Evolutionary conservation across 176 grass and related monocot species (phyloP).

Genomic region (Coix lacrymajobi): DNA sequence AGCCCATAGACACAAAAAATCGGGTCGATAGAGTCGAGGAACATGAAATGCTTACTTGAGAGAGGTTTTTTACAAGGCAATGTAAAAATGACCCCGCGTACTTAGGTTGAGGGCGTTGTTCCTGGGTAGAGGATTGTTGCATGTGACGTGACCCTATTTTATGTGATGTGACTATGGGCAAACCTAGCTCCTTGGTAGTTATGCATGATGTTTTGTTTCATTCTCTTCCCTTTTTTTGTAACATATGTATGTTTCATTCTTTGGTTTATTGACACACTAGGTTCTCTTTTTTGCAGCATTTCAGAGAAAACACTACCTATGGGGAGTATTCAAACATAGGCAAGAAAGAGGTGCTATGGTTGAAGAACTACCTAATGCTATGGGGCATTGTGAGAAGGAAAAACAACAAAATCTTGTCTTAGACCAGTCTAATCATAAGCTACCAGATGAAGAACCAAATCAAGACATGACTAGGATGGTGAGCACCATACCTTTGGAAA

Average conservation of each 20-base stretch:
- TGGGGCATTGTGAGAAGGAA: background rate
- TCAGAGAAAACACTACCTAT: constrained; percentile 40
- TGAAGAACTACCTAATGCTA: background rate
- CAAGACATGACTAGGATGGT: background rate
- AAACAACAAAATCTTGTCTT: background rate
- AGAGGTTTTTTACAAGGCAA: background rate
- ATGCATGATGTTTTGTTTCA: background rate
- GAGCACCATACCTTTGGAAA: background rate
- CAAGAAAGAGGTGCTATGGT: background rate
- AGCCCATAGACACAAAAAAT: background rate
- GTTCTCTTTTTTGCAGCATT: constrained; percentile 7
- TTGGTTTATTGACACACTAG: background rate
- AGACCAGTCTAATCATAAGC: background rate
- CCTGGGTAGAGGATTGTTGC: background rate
- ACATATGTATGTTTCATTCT: background rate
- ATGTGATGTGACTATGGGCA: background rate
- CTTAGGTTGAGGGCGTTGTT: background rate
- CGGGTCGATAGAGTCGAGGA: background rate
- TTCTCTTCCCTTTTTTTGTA: too few species aligned
- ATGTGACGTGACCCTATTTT: background rate
- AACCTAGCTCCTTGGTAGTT: background rate
- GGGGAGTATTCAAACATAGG: constrained; percentile 42
- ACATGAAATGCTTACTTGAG: background rate
- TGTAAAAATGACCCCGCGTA: background rate
- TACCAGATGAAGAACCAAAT: background rate